These are phyloP conservation scores for Boletellus emodensis DNA, from an alignment of 768 basidiomycete genomes.

Conservation along the genomic window DNA sequence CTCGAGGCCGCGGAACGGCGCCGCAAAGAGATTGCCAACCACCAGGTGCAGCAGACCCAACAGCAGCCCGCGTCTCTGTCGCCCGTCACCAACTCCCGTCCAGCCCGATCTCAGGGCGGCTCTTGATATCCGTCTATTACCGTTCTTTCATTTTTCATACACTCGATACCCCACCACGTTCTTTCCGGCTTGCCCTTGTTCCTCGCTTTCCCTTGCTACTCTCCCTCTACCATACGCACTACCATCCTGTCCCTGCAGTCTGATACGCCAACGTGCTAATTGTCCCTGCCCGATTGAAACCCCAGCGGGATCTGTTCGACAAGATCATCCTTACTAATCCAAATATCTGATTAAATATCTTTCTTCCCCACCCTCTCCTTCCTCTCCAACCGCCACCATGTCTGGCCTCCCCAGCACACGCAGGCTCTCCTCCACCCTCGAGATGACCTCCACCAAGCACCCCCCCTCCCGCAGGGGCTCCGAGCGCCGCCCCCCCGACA, in stretches of 20 bases:
- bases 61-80: slow-evolving; percentile 6
- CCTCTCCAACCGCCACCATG: slow-evolving; percentile 18
- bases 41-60: slow-evolving; percentile 28
- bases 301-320: background rate
- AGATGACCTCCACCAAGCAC: slow-evolving; percentile 30
- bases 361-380: background rate
- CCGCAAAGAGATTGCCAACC: slow-evolving; percentile 42
- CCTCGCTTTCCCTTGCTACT: slow-evolving; percentile 10
- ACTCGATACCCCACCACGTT: slow-evolving; percentile 27
- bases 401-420: slow-evolving; percentile 13
- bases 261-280: background rate
- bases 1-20: slow-evolving; percentile 71
- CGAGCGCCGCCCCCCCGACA: slow-evolving; percentile 42
- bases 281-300: background rate
- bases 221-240: background rate
- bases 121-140: slow-evolving; percentile 29
- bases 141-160: slow-evolving; percentile 19
- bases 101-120: slow-evolving; percentile 16
- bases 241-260: background rate
- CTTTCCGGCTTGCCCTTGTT: slow-evolving; percentile 11
- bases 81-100: slow-evolving; percentile 10
- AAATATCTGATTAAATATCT: slow-evolving; percentile 9
- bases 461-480: slow-evolving; percentile 43
- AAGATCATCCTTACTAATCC: slow-evolving; percentile 18
- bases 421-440: slow-evolving; percentile 27